Evolutionary conservation across 164 flowering plant genomes (phyloP), one percentile per base, ranked within the genome.

Genomic region (Paratinospora sagittata): DNA sequence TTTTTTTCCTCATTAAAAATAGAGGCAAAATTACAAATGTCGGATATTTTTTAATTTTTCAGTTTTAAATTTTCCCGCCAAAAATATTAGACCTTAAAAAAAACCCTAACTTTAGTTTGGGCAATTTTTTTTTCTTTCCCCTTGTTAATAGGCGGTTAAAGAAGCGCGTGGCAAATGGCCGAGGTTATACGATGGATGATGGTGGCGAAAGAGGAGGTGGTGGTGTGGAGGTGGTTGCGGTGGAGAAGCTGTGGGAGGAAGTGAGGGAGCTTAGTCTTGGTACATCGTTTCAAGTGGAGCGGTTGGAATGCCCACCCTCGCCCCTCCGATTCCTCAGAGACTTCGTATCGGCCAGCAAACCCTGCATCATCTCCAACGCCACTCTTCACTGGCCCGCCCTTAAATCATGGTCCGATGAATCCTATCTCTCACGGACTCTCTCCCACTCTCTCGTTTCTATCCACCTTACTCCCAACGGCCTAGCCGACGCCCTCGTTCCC

Each of bases 281-380:
- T 10, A 75, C 68, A 69, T 33, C 83, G 37, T n/a, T 74, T 57
- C 66, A 73, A 41, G 75, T 94, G 19, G 82, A 86, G 66, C 84
- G 84, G 5, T 82, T 94, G 34, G 76, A 78, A 4, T 73, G 82
- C 0, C 87, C 94, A 0, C 97, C 98, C 3, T 72, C 88, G 2
- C 86, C 98, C 0, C 84, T 94, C 60, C 80, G 70, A 9, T 94
- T 94, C 89, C 89, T 87, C 52, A 78, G 97, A 57, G 80, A 85
- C 71, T 92, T 72, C 80, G 89, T 94, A 19, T 81, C 89, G 70
- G 80, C 83, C 19, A 94, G 88, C 82, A 90, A 86, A 43, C 98
- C 97, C 72, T 90, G 90, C 82, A 79, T 95, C 77, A 86, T 95
- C 78, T 88, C 96, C 82, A 77, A 84, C 77, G 89, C 97, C 74